Conservation (phyloP, 78 protist species). For the Dictyostelium intermedium region DNA sequence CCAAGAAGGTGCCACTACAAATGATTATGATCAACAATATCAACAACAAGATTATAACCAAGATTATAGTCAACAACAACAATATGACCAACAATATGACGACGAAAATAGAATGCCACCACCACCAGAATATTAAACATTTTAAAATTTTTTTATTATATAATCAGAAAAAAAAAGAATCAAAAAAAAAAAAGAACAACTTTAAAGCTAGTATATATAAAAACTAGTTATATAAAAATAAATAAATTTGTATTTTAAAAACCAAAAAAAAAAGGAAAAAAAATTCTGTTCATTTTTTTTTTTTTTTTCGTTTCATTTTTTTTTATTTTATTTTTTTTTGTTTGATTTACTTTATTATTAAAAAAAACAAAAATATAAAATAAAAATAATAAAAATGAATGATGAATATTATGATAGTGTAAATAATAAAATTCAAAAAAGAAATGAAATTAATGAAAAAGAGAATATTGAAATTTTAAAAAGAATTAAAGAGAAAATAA, state of each 20-base stretch:
- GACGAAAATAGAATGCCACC: conserved; percentile 17
- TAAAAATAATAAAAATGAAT: background rate
- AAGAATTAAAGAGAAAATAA: background rate
- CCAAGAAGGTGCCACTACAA: conserved; percentile 6
- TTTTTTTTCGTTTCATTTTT: background rate
- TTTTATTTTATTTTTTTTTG: background rate
- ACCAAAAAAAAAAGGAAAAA: background rate
- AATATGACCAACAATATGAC: background rate
- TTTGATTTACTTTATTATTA: no score
- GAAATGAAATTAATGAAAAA: background rate
- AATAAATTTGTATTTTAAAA: background rate
- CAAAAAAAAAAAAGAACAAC: background rate
- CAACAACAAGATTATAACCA: background rate
- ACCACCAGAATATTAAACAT: conserved; percentile 5
- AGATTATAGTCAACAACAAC: background rate
- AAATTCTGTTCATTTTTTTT: no score
- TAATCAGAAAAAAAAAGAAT: background rate
- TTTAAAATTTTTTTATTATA: background rate
- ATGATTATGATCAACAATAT: background rate
- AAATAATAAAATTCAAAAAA: background rate
- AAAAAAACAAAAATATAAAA: no score
- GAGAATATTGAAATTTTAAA: background rate
- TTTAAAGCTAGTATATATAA: background rate
- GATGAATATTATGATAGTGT: background rate
- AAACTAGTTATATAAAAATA: background rate